Evolutionary conservation across 1,284 basidiomycete genomes (phyloP).

Genomic region (Melanopsichium pennsylvanicum): DNA sequence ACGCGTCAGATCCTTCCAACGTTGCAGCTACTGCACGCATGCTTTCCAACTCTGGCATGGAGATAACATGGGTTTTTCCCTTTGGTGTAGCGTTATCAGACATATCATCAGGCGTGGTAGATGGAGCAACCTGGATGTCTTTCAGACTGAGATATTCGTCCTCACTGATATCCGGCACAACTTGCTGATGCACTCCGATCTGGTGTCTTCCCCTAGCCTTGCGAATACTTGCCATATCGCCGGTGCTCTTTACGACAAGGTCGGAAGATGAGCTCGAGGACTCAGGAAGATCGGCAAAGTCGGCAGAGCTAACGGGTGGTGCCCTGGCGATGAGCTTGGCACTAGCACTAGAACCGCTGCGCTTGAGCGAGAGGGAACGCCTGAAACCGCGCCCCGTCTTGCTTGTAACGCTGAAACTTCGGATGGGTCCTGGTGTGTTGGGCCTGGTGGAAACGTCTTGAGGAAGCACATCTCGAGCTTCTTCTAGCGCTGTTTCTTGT

Average conservation of each 20-base stretch:
- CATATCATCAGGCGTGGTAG: background rate
- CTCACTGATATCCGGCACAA: constrained; percentile 26
- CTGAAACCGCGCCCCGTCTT: constrained; percentile 28
- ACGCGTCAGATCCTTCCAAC: constrained; percentile 16
- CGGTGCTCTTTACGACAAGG: constrained; percentile 5
- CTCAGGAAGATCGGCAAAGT: constrained; percentile 32
- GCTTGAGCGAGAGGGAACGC: constrained; percentile 44
- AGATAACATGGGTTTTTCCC: constrained; percentile 1
- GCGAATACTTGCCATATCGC: constrained; percentile 33
- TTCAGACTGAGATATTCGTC: constrained; percentile 24
- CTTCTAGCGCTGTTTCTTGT: no score
- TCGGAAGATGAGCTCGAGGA: constrained; percentile 24
- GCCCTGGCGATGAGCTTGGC: constrained; percentile 38
- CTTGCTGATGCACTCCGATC: constrained; percentile 3
- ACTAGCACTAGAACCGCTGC: constrained; percentile 24
- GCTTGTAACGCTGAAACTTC: constrained; percentile 24
- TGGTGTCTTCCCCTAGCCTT: constrained; percentile 32
- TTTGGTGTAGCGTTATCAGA: no score
- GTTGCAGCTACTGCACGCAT: constrained; percentile 34
- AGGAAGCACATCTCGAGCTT: constrained; percentile 24
- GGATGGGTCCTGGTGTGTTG: constrained; percentile 8
- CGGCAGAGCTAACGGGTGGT: constrained; percentile 45
- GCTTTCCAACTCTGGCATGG: constrained; percentile 29
- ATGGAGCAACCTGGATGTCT: constrained; percentile 15
- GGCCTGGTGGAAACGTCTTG: constrained; percentile 13